Percentiles rank a stretch among this genome's conserved stretches.
These are phyloP conservation scores for Entomortierella chlamydospora DNA, from an alignment of 192 early-diverging fungal genomes.

Conservation along the genomic window DNA sequence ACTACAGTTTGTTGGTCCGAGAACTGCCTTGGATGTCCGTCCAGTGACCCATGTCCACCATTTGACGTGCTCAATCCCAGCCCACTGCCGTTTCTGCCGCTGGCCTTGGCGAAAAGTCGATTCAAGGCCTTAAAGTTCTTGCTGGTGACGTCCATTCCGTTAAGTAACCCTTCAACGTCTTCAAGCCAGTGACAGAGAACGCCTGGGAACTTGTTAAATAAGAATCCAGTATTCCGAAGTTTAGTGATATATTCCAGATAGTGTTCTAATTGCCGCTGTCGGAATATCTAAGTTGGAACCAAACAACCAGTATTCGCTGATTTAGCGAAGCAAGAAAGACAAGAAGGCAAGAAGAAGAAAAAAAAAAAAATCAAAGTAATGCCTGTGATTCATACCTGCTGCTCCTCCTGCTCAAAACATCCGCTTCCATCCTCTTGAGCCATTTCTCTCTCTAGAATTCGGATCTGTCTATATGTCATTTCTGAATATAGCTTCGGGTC, in stretches of 20 bases:
- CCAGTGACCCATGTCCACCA: neutral
- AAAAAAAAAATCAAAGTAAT: neutral
- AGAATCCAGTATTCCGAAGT: constrained; percentile 54
- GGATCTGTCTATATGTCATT: constrained; percentile 55
- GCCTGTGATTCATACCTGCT: constrained; percentile 24
- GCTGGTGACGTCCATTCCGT: constrained; percentile 23
- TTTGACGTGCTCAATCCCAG: neutral
- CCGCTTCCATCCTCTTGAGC: constrained; percentile 13
- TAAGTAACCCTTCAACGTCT: constrained; percentile 42
- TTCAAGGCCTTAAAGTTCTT: constrained; percentile 29
- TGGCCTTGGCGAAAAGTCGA: constrained; percentile 35
- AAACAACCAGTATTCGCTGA: too few species aligned
- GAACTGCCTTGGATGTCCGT: neutral
- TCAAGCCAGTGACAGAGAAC: constrained; percentile 62
- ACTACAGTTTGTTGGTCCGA: neutral
- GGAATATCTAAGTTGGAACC: constrained; percentile 35
- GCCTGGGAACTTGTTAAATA: constrained; percentile 54
- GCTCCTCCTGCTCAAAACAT: neutral
- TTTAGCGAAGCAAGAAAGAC: too few species aligned
- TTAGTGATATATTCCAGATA: constrained; percentile 59
- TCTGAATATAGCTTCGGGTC: constrained; percentile 50
- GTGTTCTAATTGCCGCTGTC: constrained; percentile 47
- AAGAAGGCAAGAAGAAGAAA: constrained; percentile 2
- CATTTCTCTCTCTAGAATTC: constrained; percentile 56
- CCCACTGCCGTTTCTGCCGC: constrained; percentile 8